A percentile compares a stretch with the other conserved stretches of the same genome.
These are phyloP conservation scores for Vigna hirtella DNA, from an alignment of 306 rosid genomes.

Conservation along the genomic window DNA sequence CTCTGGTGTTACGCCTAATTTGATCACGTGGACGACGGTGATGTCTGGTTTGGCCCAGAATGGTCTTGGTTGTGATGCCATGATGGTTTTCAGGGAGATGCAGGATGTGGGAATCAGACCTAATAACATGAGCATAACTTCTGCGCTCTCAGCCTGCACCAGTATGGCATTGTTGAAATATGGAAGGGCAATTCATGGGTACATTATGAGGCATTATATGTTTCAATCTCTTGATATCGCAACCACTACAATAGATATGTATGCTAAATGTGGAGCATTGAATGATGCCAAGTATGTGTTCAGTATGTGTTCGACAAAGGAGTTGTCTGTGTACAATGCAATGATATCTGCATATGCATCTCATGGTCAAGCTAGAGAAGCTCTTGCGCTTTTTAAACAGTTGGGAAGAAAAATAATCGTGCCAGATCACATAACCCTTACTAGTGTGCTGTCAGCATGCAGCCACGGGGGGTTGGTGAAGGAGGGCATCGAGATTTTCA, in stretches of 20 bases:
- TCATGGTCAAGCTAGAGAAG: slow-evolving; percentile 74
- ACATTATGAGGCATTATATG: slow-evolving; percentile 57
- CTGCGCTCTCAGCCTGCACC: slow-evolving; percentile 66
- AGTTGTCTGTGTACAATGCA: slow-evolving; percentile 65
- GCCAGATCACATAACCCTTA: slow-evolving; percentile 73
- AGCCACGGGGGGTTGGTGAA: slow-evolving; percentile 66
- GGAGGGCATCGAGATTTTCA: slow-evolving; percentile 70
- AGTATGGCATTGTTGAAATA: slow-evolving; percentile 57
- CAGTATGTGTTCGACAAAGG: slow-evolving; percentile 55
- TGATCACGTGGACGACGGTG: slow-evolving; percentile 80
- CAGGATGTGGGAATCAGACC: slow-evolving; percentile 71
- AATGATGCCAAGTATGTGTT: slow-evolving; percentile 63
- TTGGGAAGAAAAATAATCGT: slow-evolving; percentile 55
- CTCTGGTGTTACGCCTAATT: slow-evolving; percentile 57
- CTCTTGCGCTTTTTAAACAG: slow-evolving; percentile 57
- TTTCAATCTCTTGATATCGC: slow-evolving; percentile 47
- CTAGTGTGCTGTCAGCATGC: slow-evolving; percentile 71
- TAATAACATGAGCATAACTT: slow-evolving; percentile 58
- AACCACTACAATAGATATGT: slow-evolving; percentile 79
- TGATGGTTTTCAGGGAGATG: slow-evolving; percentile 61
- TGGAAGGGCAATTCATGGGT: slow-evolving; percentile 83
- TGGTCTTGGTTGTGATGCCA: slow-evolving; percentile 63
- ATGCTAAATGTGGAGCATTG: slow-evolving; percentile 80
- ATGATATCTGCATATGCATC: slow-evolving; percentile 80
- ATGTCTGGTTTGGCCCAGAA: slow-evolving; percentile 74